Conservation (phyloP, 768 basidiomycete species). For the Lentinula sp. region DNA sequence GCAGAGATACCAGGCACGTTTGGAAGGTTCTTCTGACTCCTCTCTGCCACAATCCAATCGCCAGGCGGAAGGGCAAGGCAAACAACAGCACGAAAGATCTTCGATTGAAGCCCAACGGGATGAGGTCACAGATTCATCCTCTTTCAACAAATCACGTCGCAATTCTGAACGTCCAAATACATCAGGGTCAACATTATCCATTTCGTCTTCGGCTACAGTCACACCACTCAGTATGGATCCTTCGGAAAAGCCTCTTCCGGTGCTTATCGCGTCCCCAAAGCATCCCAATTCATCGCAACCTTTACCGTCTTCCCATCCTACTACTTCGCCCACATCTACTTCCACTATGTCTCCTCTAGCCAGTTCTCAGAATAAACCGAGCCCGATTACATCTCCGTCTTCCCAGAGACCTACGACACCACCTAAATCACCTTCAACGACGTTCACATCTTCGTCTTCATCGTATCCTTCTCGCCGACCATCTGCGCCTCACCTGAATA, state of each 20-base stretch:
- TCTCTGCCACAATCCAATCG: not conserved
- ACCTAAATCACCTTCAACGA: not conserved
- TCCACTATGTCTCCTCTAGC: not conserved
- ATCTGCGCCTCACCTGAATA: not conserved
- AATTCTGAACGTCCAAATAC: not conserved
- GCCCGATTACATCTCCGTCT: not conserved
- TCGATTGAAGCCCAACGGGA: not conserved
- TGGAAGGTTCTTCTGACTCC: not conserved
- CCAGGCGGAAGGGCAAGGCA: not conserved
- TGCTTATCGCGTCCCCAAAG: not conserved
- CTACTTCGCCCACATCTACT: not conserved
- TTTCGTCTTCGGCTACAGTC: not conserved
- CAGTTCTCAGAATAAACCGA: not conserved
- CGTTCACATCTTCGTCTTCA: not conserved
- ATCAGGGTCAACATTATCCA: not conserved
- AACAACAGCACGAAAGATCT: not conserved
- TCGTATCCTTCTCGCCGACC: not conserved
- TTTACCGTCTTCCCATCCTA: not conserved
- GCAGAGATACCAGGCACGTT: not conserved
- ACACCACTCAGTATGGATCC: not conserved
- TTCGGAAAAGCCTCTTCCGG: not conserved
- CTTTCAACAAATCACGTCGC: not conserved
- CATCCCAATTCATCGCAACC: not conserved
- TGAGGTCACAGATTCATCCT: not conserved
- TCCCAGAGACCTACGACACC: not conserved